phyloP scores from a whole-genome alignment of 352 stramenopile species.

The Phytophthora vignae region DNA sequence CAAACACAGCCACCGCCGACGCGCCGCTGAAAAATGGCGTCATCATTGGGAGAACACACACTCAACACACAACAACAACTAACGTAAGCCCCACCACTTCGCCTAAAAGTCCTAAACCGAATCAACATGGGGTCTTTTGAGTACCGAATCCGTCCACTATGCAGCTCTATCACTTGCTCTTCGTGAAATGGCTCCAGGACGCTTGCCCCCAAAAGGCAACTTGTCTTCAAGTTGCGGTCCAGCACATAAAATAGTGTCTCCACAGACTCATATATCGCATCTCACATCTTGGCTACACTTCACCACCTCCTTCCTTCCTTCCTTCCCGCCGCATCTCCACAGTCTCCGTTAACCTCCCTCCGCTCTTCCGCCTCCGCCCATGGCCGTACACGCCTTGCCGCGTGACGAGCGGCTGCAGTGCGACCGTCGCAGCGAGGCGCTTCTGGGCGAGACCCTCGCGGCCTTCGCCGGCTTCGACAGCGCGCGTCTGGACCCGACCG shows the following conservation, averaged over 20 bases:
- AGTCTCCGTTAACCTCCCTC: not conserved
- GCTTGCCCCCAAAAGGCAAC: not conserved
- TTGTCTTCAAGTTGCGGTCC: not conserved
- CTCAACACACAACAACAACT: too few species aligned
- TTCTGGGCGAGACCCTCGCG: conserved; percentile 58
- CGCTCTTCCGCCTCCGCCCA: not conserved
- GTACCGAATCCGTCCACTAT: not conserved
- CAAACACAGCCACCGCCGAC: too few species aligned
- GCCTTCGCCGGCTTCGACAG: conserved; percentile 54
- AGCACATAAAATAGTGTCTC: conserved; percentile 29
- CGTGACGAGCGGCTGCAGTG: conserved; percentile 48
- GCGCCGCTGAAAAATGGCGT: too few species aligned
- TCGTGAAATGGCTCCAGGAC: too few species aligned
- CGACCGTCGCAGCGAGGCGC: conserved; percentile 52
- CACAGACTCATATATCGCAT: conserved; percentile 13
- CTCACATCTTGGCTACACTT: conserved; percentile 18
- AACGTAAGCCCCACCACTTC: too few species aligned
- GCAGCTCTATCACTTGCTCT: too few species aligned
- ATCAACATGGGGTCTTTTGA: not conserved
- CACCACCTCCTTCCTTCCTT: not conserved
- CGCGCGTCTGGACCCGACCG: conserved; percentile 26
- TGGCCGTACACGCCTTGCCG: conserved; percentile 33
- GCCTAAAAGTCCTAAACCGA: too few species aligned
- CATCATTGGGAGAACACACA: too few species aligned
- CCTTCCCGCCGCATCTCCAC: not conserved